These are phyloP conservation scores for Talaromyces albobiverticillius DNA, from an alignment of 2,329 filamentous ascomycete species.

Conservation along the genomic window DNA sequence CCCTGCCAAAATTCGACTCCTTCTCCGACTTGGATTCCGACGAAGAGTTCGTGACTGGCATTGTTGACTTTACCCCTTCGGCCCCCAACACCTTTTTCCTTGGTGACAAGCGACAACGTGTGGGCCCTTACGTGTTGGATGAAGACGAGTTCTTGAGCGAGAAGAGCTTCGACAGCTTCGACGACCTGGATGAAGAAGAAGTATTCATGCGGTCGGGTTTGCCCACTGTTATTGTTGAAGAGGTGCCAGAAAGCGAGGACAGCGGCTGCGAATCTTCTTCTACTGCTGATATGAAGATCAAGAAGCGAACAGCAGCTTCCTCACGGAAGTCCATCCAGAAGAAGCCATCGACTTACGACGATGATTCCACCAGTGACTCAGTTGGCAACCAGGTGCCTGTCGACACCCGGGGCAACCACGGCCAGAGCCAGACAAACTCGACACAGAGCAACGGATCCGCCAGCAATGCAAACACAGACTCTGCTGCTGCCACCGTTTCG, in stretches of 20 bases:
- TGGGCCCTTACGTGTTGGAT: conserved; percentile 68
- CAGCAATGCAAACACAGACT: conserved; percentile 44
- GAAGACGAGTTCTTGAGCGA: conserved; percentile 75
- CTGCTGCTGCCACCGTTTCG: conserved; percentile 47
- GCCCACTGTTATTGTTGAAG: conserved; percentile 58
- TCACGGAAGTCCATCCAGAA: conserved; percentile 37
- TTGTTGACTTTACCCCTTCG: conserved; percentile 65
- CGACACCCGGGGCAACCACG: conserved; percentile 26
- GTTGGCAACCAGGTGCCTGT: conserved; percentile 29
- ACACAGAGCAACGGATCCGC: conserved; percentile 36
- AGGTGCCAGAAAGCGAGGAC: conserved; percentile 32
- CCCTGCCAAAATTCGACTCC: conserved; percentile 74
- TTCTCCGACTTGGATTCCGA: conserved; percentile 89
- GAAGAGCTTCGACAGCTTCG: conserved; percentile 73
- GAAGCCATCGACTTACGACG: conserved; percentile 27
- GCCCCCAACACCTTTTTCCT: conserved; percentile 57
- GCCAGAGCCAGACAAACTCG: conserved; percentile 40
- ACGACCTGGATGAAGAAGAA: conserved; percentile 69
- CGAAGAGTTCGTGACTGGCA: conserved; percentile 74
- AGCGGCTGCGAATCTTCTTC: conserved; percentile 23
- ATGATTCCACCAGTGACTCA: conserved; percentile 24
- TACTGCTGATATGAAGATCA: conserved; percentile 42
- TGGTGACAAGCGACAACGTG: conserved; percentile 68
- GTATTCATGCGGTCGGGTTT: conserved; percentile 60
- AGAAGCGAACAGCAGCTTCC: conserved; percentile 39